A percentile compares a stretch with the other conserved stretches of the same genome.
phyloP scores from a whole-genome alignment of 768 basidiomycete genomes.

The Xerocomus spinulosus region DNA sequence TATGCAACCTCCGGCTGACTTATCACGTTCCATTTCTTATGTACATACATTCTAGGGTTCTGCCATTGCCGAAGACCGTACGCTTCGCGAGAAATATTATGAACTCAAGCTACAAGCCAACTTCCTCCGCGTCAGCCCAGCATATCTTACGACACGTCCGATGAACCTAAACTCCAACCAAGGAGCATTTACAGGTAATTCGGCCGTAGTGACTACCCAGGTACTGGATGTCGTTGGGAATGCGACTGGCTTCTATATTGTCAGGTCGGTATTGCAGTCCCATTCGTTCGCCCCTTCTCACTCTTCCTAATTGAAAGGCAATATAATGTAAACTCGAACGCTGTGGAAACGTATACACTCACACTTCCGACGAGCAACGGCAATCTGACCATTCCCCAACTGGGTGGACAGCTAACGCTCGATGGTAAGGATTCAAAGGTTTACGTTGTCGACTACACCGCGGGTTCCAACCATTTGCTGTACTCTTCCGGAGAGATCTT shows the following conservation, averaged over 20 bases:
- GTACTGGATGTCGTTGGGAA: constrained; percentile 45
- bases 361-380: constrained; percentile 45
- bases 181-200: constrained; percentile 45
- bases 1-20: constrained; percentile 3
- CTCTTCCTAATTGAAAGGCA: constrained; percentile 9
- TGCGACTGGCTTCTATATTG: constrained; percentile 43
- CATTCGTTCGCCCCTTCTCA: constrained; percentile 1
- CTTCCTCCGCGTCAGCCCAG: constrained; percentile 47
- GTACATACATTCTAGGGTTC: constrained; percentile 34
- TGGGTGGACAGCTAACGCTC: constrained; percentile 42
- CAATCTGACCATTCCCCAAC: constrained; percentile 36
- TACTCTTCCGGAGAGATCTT: constrained; percentile 49
- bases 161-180: constrained; percentile 39
- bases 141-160: constrained; percentile 45
- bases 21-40: not conserved
- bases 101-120: constrained; percentile 50
- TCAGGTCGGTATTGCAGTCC: constrained; percentile 12
- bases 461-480: constrained; percentile 40
- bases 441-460: constrained; percentile 46
- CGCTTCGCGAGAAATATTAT: constrained; percentile 50
- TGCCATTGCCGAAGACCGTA: constrained; percentile 48
- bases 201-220: constrained; percentile 47
- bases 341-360: constrained; percentile 31
- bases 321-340: constrained; percentile 9
- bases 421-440: constrained; percentile 52